These are phyloP conservation scores for Lithospermum erythrorhizon DNA, from an alignment of 257 asterid genomes.

Conservation along the genomic window DNA sequence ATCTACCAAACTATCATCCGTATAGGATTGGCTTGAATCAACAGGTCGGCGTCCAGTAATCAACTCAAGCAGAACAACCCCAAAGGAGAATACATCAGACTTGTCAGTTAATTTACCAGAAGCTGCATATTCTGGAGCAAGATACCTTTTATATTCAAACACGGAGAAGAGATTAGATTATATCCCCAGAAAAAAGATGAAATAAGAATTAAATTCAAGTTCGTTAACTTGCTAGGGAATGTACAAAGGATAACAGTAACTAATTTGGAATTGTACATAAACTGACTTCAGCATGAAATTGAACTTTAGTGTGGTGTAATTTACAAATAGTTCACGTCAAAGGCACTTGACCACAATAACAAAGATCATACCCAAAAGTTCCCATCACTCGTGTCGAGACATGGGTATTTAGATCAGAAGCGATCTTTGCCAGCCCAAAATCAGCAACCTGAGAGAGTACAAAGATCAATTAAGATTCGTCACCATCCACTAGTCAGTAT, in stretches of 20 bases:
- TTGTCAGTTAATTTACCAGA: slow-evolving; percentile 84
- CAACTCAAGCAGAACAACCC: slow-evolving; percentile 83
- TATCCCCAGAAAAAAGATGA: not conserved
- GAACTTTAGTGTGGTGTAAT: not conserved
- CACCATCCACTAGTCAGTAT: not conserved
- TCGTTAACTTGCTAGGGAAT: not conserved
- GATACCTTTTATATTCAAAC: slow-evolving; percentile 40
- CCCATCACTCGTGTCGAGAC: slow-evolving; percentile 96
- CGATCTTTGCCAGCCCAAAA: slow-evolving; percentile 76
- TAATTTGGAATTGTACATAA: no score
- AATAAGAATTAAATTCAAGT: not conserved
- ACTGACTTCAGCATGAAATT: no score
- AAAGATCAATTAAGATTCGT: not conserved
- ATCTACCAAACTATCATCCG: slow-evolving; percentile 82
- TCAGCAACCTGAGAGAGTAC: slow-evolving; percentile 73
- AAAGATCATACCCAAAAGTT: slow-evolving; percentile 60
- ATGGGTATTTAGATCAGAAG: slow-evolving; percentile 67
- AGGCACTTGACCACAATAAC: not conserved
- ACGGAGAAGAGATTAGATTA: not conserved
- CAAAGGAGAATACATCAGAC: slow-evolving; percentile 89
- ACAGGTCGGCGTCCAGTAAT: slow-evolving; percentile 84
- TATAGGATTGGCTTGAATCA: slow-evolving; percentile 38
- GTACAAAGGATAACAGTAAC: no score
- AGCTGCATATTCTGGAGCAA: slow-evolving; percentile 95
- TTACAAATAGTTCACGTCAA: not conserved